Percentiles rank a stretch among this genome's conserved stretches.
Evolutionary conservation across 2,329 filamentous ascomycete genomes (phyloP).

Genomic region (Cercospora sp.): DNA sequence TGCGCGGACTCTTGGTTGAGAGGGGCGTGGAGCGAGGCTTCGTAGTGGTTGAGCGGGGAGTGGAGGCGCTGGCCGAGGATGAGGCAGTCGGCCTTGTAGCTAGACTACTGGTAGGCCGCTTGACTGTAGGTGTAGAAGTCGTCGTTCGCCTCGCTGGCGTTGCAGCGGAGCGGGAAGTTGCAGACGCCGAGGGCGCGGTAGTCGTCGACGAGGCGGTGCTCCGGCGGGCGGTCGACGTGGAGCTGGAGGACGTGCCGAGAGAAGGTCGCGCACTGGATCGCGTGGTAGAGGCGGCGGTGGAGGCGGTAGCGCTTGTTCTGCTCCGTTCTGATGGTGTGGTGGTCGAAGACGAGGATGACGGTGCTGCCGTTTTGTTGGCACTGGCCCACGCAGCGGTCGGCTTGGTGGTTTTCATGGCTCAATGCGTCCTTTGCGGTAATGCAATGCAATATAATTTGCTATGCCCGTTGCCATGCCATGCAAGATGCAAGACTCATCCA

Average conservation of each 20-base stretch:
- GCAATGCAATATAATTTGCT: background rate
- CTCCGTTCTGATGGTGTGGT: conserved; percentile 6
- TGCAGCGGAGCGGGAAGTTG: background rate
- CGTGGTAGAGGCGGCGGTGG: conserved; percentile 8
- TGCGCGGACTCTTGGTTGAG: conserved; percentile 12
- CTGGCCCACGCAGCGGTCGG: conserved; percentile 1
- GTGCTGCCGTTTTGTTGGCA: conserved; percentile 12
- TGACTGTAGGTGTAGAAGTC: conserved; percentile 7
- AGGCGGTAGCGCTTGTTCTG: conserved; percentile 1
- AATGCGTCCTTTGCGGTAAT: background rate
- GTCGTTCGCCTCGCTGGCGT: background rate
- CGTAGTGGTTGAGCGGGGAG: conserved; percentile 11
- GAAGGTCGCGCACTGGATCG: conserved; percentile 5
- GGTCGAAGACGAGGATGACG: conserved; percentile 1
- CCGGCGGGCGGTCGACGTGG: background rate
- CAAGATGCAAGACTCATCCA: background rate
- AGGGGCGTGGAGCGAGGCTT: conserved; percentile 15
- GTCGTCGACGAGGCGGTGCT: background rate
- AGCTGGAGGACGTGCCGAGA: background rate
- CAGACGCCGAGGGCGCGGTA: background rate
- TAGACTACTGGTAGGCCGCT: conserved; percentile 20
- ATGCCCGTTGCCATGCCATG: background rate
- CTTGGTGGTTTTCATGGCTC: conserved; percentile 3
- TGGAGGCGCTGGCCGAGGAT: conserved; percentile 18
- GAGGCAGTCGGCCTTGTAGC: conserved; percentile 21